These are phyloP conservation scores for Persicaria maculosa DNA, from an alignment of 148 eudicot genomes.

Conservation along the genomic window DNA sequence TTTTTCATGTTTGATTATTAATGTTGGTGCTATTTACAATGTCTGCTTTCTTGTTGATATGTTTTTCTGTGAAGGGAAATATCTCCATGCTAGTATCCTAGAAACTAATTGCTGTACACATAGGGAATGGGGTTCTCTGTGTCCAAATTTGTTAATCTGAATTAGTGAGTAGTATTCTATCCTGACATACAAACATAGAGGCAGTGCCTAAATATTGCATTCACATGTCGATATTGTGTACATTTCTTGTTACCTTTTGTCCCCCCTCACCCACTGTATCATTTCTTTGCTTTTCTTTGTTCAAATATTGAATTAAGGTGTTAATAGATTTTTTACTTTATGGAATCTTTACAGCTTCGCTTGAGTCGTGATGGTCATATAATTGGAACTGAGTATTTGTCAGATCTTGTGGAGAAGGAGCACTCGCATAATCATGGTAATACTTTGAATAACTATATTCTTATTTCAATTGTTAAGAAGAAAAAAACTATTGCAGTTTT, in stretches of 20 bases:
- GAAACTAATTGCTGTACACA: neutral
- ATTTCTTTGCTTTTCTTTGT: neutral
- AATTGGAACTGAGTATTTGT: slow-evolving; percentile 77
- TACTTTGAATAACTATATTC: neutral
- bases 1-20: neutral
- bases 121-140: neutral
- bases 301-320: neutral
- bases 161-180: neutral
- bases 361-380: slow-evolving; percentile 67
- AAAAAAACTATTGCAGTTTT: neutral
- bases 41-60: neutral
- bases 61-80: neutral
- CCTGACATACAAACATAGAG: neutral
- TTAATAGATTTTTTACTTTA: slow-evolving; percentile 6
- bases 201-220: neutral
- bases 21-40: neutral
- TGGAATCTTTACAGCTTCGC: slow-evolving; percentile 64
- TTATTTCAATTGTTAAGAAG: neutral
- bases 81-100: neutral
- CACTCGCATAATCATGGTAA: slow-evolving; percentile 74
- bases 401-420: slow-evolving; percentile 95
- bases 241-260: neutral
- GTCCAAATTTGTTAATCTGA: neutral
- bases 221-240: neutral
- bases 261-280: neutral